These are phyloP conservation scores for Candida verbasci DNA, from an alignment of 805 yeast species.

Conservation along the genomic window DNA sequence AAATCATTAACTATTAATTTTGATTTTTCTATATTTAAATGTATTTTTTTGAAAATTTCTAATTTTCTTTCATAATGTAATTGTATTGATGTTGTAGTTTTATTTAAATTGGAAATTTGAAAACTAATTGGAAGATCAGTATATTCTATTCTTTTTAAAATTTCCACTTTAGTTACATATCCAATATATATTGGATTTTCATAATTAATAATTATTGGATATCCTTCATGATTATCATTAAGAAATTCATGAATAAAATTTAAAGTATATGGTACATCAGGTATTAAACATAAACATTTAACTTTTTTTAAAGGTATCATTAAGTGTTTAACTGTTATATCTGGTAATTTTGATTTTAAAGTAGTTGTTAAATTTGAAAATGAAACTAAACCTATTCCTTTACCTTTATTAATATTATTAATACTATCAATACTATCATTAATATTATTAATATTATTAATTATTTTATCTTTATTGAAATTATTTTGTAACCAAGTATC, in stretches of 20 bases:
- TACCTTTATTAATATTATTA: slow-evolving; percentile 22
- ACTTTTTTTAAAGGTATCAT: slow-evolving; percentile 28
- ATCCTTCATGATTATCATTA: slow-evolving; percentile 37
- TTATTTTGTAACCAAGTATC: slow-evolving; percentile 40
- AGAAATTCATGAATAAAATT: slow-evolving; percentile 16
- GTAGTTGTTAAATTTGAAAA: slow-evolving; percentile 25
- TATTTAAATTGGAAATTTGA: slow-evolving; percentile 16
- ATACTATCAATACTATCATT: no score
- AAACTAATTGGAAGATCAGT: slow-evolving; percentile 14
- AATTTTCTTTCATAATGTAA: slow-evolving; percentile 18
- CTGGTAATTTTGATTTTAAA: slow-evolving; percentile 29
- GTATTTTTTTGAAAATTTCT: slow-evolving; percentile 10
- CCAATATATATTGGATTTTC: slow-evolving; percentile 27
- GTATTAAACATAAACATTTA: slow-evolving; percentile 25
- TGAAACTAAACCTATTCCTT: slow-evolving; percentile 35
- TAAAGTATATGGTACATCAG: slow-evolving; percentile 17
- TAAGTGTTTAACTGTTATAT: slow-evolving; percentile 19
- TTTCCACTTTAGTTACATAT: slow-evolving; percentile 27
- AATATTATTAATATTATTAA: slow-evolving; percentile 18
- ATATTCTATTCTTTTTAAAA: slow-evolving; percentile 12
- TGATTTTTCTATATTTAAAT: slow-evolving; percentile 17
- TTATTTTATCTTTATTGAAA: slow-evolving; percentile 20
- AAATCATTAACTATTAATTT: slow-evolving; percentile 24
- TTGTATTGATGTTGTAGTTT: slow-evolving; percentile 19
- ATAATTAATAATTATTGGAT: slow-evolving; percentile 29